Percentiles rank a stretch among this genome's conserved stretches.
phyloP scores from a whole-genome alignment of 805 yeast genomes.

The Hanseniaspora pseudoguilliermondii region DNA sequence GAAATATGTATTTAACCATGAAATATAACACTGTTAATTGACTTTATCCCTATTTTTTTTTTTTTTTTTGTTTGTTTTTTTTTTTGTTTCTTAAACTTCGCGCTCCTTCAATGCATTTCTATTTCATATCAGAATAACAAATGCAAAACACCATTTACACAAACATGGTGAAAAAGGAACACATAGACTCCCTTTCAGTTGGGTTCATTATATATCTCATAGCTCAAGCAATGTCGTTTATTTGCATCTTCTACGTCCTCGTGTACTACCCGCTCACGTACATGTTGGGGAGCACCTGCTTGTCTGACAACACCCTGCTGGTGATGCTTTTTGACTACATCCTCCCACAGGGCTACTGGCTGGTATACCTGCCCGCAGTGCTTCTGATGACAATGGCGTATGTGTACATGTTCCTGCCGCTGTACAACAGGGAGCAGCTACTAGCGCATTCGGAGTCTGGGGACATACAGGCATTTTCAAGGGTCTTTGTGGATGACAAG shows the following conservation, averaged over 20 bases:
- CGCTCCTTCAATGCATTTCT: no score
- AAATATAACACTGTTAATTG: no score
- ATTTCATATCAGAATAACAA: no score
- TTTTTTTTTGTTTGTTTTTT: no score
- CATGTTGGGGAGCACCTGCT: background rate
- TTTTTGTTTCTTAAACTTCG: no score
- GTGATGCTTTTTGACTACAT: slow-evolving; percentile 1
- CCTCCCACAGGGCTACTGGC: slow-evolving; percentile 13
- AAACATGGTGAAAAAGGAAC: background rate
- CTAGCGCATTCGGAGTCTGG: background rate
- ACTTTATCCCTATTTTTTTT: no score
- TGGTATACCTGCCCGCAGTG: slow-evolving; percentile 1
- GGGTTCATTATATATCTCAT: slow-evolving; percentile 9
- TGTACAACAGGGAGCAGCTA: background rate
- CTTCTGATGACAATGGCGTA: background rate
- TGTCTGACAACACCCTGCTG: background rate
- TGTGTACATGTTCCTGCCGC: slow-evolving; percentile 1
- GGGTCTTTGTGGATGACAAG: slow-evolving; percentile 5
- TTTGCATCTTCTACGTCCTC: background rate
- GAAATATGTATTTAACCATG: background rate
- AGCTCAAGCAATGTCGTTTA: background rate
- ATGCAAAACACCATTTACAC: background rate
- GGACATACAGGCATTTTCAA: background rate
- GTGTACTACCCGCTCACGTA: slow-evolving; percentile 5
- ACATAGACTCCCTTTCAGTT: slow-evolving; percentile 8